Evolutionary conservation across 2,329 filamentous ascomycete species (phyloP), one percentile per base, ranked within the genome.

Genomic region (Monosporascus cannonballus): DNA sequence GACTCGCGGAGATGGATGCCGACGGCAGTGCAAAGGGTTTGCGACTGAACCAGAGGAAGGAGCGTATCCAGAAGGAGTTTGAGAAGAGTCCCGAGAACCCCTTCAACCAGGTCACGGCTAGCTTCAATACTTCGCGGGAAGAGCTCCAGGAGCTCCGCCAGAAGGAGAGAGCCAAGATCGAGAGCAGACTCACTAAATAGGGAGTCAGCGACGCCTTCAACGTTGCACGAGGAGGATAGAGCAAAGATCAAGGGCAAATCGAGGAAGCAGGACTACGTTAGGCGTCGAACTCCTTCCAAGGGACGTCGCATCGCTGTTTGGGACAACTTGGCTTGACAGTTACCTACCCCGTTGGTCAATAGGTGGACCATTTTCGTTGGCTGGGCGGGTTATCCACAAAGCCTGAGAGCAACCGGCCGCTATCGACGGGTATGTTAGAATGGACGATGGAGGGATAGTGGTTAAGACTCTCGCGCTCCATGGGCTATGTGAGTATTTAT

Each of bases 21-120:
- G 91, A 96, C 69, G 88, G 86, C 50, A 84, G 75, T 61, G 79
- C 78, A 20, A 70, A 87, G 53, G 90, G 90, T 1, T 71, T 97
- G 67, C 78, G 92, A 53, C 77, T 89, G 61, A 83, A 95, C 62
- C 92, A 96, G 80, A 87, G 89, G 71, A 85, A 92, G 64, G 88
- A 93, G 58, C 79, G 86, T 66, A 89, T 96, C 60, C 74, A 82
- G 57, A 95, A 96, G 77, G 94, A 97, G 74, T 99, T 97, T 70
- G 88, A 96, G 71, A 95, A 90, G 77, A 89, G 88, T 65, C 86
- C 89, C 1, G 93, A 97, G 63, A 99, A 99, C 70, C 94, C 94
- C 15, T 94, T 96, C 74, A 96, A 96, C 73, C 90, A 96, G 74
- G 85, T 86, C 17, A 83, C 76, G 49, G 89, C 84, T 2, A 71